Base-by-base conservation (phyloP, 257 asterid species). In the Apocynum venetum region DNA sequence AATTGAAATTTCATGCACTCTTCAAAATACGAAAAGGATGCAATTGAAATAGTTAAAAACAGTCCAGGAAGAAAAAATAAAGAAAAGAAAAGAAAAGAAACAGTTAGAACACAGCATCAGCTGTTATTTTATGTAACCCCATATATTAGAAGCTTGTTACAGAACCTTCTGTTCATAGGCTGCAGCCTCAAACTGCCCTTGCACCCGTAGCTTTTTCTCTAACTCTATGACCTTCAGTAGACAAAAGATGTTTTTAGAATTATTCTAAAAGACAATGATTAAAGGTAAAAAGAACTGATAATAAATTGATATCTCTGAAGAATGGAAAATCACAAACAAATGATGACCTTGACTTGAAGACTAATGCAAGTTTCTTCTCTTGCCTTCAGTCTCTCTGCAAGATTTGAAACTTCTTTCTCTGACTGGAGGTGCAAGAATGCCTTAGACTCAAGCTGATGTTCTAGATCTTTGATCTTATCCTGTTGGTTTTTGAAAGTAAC, bases 381-480 rank as follows among this genome's bases (percentile, higher is more conserved):
- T 70, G 87, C 97, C 84, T 87, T 91, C 64, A 93, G 80, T 79
- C 82, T 88, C 84, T 90, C 97, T 0, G 95, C 88, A 78, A 93
- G 91, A 65, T 86, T 84, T 38, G 77, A 83, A 74, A 86, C 84
- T 83, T 96, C 97, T 82, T 87, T 93, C 84, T 91, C 97, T 17
- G 85, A 80, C 72, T 93, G 98, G 57, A 77, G 15, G 4, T 87
- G 91, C 83, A 91, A 71, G 47, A 92, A 80, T 52, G 86, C 63
- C 86, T 86, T 91, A 52, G 81, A 74, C 80, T 94, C 97, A 11
- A 92, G 82, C 80, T 88, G 96, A 76, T 83, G 76, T 85, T 95
- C 98, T 31, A 93, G 85, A 80, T 91, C 99, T 83, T 88, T 93
- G 47, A 93, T 89, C 81, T 87, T 91, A 48, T 93, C 97, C 78